Conservation (phyloP, 2,329 filamentous ascomycete species). For the Colletotrichum sp. region DNA sequence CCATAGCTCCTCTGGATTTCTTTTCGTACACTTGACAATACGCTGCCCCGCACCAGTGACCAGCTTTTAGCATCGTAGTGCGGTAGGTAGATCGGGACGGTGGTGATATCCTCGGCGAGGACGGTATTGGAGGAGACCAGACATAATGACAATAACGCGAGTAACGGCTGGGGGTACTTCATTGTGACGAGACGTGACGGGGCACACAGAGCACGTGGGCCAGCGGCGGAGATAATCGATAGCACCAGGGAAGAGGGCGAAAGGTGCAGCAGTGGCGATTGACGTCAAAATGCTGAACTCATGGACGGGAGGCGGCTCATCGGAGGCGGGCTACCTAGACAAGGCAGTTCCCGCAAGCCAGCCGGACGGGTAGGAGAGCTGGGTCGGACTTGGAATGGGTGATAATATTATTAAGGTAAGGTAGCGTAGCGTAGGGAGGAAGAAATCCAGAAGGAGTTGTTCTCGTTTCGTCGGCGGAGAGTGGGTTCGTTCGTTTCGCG, state of each 20-base stretch:
- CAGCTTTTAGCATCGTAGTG: conserved; percentile 47
- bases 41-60: conserved; percentile 49
- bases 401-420: background rate
- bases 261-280: background rate
- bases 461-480: background rate
- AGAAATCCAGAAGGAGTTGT: background rate
- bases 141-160: conserved; percentile 31
- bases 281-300: background rate
- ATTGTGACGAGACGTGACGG: background rate
- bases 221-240: background rate
- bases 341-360: background rate
- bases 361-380: background rate
- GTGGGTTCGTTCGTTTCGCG: conserved; percentile 4
- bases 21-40: conserved; percentile 44
- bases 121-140: background rate
- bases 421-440: background rate
- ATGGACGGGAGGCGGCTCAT: background rate
- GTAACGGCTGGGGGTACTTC: conserved; percentile 20
- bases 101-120: conserved; percentile 33
- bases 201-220: background rate
- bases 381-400: background rate
- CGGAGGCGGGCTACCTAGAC: background rate
- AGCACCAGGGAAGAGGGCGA: background rate
- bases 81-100: conserved; percentile 51
- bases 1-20: background rate